phyloP scores from a whole-genome alignment of 139 green algal species.

The Micractinium conductrix region DNA sequence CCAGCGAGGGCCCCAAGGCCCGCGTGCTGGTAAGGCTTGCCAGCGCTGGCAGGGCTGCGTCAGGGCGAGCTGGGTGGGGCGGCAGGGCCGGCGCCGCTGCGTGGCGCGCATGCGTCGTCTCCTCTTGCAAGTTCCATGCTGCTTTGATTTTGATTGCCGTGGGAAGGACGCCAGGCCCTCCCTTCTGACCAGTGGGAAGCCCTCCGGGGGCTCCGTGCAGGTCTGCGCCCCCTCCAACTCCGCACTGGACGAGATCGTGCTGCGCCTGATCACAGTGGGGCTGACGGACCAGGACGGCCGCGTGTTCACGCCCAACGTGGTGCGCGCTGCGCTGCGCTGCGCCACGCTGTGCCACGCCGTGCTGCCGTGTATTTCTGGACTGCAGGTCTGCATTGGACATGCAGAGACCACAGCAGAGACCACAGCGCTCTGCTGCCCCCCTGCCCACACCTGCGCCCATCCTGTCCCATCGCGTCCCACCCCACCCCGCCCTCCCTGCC shows the following conservation, averaged over 20 bases:
- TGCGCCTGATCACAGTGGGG: conserved; percentile 62
- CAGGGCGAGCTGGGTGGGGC: too few species aligned
- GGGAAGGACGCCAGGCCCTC: too few species aligned
- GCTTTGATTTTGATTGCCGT: too few species aligned
- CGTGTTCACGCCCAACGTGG: conserved; percentile 69
- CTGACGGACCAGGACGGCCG: conserved; percentile 71
- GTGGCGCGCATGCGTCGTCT: too few species aligned
- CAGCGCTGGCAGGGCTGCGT: too few species aligned
- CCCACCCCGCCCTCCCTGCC: background rate
- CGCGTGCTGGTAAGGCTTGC: conserved; percentile 65
- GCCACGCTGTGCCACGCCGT: too few species aligned
- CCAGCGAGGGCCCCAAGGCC: conserved; percentile 56
- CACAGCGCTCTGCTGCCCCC: too few species aligned
- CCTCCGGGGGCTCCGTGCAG: too few species aligned
- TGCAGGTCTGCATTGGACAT: background rate
- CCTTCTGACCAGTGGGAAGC: too few species aligned
- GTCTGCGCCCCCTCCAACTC: conserved; percentile 95
- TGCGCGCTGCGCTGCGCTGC: conserved; percentile 42
- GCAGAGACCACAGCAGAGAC: background rate
- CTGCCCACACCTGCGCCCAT: background rate
- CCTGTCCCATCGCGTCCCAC: background rate
- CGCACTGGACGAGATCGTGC: conserved; percentile 91
- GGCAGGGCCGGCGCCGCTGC: too few species aligned
- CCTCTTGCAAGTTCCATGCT: background rate
- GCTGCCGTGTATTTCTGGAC: too few species aligned